Conservation (phyloP, 2,329 filamentous ascomycete genomes). For the Plectosphaerella plurivora region DNA sequence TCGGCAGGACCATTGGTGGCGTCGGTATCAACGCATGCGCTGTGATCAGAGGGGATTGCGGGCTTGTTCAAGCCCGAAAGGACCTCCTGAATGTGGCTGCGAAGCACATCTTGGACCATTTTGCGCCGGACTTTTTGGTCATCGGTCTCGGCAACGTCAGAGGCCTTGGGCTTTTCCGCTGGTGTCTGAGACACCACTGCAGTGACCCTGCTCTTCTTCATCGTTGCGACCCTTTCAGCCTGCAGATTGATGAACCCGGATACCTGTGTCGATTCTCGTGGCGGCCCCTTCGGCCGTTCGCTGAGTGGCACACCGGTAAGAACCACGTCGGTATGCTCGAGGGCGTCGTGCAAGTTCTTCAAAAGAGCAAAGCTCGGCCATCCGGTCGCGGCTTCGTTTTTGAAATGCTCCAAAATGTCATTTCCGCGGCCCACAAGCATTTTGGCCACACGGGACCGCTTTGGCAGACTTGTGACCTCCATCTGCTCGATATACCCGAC, state of each 20-base stretch:
- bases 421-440: slow-evolving; percentile 4
- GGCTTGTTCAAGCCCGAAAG: slow-evolving; percentile 38
- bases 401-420: slow-evolving; percentile 19
- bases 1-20: not conserved
- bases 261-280: not conserved
- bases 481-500: slow-evolving; percentile 30
- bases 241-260: not conserved
- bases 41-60: slow-evolving; percentile 1
- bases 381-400: slow-evolving; percentile 14
- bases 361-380: slow-evolving; percentile 29
- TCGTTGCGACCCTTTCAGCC: not conserved
- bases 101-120: slow-evolving; percentile 39
- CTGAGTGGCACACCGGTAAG: slow-evolving; percentile 22
- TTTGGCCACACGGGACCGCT: no score
- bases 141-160: slow-evolving; percentile 7
- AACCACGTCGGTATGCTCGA: slow-evolving; percentile 38
- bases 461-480: not conserved
- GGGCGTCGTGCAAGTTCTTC: slow-evolving; percentile 31
- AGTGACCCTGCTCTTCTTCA: no score
- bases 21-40: no score
- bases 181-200: no score
- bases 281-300: not conserved
- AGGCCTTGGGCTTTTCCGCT: not conserved
- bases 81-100: slow-evolving; percentile 45
- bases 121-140: slow-evolving; percentile 21